These are phyloP conservation scores for Starmera amethionina DNA, from an alignment of 805 yeast species.

Conservation along the genomic window DNA sequence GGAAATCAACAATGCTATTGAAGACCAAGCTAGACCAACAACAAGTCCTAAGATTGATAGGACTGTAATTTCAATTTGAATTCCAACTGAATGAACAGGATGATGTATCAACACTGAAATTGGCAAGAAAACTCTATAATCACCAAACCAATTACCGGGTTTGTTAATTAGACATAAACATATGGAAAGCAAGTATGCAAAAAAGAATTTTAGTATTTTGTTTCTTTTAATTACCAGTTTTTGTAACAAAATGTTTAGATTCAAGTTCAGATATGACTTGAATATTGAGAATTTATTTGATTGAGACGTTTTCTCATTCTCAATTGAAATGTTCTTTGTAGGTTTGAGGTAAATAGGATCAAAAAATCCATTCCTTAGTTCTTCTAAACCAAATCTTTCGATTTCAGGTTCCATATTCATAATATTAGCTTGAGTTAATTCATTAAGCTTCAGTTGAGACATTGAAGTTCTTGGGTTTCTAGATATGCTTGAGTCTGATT, in stretches of 20 bases:
- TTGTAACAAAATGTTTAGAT: conserved; percentile 1
- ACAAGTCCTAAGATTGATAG: conserved; percentile 29
- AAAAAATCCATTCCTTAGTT: conserved; percentile 38
- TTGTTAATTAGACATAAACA: conserved; percentile 28
- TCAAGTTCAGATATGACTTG: not conserved
- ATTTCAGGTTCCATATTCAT: conserved; percentile 12
- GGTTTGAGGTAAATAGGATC: conserved; percentile 33
- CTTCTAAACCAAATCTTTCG: conserved; percentile 30
- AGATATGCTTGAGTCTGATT: conserved; percentile 1
- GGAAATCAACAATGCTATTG: conserved; percentile 32
- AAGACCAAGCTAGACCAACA: conserved; percentile 35
- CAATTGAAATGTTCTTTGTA: not conserved
- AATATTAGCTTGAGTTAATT: conserved; percentile 11
- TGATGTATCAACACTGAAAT: conserved; percentile 34
- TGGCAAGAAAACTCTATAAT: conserved; percentile 29
- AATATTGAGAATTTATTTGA: not conserved
- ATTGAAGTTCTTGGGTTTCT: conserved; percentile 22
- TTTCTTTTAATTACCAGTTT: conserved; percentile 4
- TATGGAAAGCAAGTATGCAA: conserved; percentile 31
- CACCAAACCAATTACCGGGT: conserved; percentile 33
- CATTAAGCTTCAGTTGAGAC: conserved; percentile 24
- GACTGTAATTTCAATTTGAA: conserved; percentile 35
- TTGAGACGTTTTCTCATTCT: not conserved
- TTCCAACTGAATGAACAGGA: conserved; percentile 36
- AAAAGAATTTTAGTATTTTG: conserved; percentile 20